A percentile compares a stretch with the other conserved stretches of the same genome.
Evolutionary conservation across 1,284 basidiomycete species (phyloP).

Genomic region (Entoloma clypeatum): DNA sequence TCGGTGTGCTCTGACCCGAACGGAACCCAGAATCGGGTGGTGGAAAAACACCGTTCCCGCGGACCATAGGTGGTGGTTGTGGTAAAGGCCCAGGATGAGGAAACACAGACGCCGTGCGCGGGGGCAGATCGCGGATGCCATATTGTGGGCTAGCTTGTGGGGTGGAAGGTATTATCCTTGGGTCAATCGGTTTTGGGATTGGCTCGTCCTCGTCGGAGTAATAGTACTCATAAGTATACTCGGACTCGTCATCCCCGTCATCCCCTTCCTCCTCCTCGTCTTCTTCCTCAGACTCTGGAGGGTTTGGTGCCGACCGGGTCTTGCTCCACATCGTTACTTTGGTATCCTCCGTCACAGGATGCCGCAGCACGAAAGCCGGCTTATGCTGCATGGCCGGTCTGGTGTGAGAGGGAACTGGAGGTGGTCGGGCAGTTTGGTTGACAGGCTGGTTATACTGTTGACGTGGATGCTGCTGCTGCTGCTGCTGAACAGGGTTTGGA

Average conservation of each 20-base stretch:
- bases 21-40: not conserved
- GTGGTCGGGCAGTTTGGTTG: slow-evolving; percentile 8
- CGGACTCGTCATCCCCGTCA: slow-evolving; percentile 13
- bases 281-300: slow-evolving; percentile 3
- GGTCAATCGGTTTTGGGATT: slow-evolving; percentile 3
- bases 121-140: slow-evolving; percentile 25
- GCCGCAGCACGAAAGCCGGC: too few relatives aligned
- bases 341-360: too few relatives aligned
- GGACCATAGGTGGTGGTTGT: slow-evolving; percentile 14
- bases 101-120: slow-evolving; percentile 4
- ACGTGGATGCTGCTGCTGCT: not conserved
- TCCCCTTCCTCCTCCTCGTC: slow-evolving; percentile 13
- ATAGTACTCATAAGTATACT: slow-evolving; percentile 10
- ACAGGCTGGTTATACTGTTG: slow-evolving; percentile 6
- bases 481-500: slow-evolving; percentile 12
- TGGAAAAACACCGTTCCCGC: slow-evolving; percentile 5
- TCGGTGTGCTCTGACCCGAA: not conserved
- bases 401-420: slow-evolving; percentile 15
- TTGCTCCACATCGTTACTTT: too few relatives aligned
- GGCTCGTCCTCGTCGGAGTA: slow-evolving; percentile 1
- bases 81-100: slow-evolving; percentile 12
- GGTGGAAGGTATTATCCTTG: slow-evolving; percentile 10
- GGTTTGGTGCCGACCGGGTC: slow-evolving; percentile 4
- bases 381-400: too few relatives aligned
- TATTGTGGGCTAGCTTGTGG: slow-evolving; percentile 26